Base-by-base conservation (phyloP, 2,329 filamentous ascomycete genomes). In the Plectosphaerella sp. region DNA sequence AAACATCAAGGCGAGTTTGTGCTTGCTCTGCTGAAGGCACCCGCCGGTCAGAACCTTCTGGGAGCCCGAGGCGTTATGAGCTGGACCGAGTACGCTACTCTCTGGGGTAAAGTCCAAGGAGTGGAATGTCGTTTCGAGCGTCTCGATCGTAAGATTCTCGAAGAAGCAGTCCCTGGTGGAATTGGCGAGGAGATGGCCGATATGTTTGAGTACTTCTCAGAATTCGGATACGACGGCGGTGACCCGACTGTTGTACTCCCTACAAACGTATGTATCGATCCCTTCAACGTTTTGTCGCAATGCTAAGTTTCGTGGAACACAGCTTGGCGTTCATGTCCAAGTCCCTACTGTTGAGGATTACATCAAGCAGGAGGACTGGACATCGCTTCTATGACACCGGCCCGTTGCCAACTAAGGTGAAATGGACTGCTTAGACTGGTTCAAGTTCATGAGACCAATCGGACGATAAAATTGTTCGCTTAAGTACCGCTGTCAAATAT, bases 121-220 rank as follows among this genome's bases (percentile, higher is more conserved):
- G 43, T 45, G 20, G 15, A 25, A 15, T 45, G 43, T 15, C 43
- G 43, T 8, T 45, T 45, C 12, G 43, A 45, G 20, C 43, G 43
- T 10, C 20, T 45, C 20, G 43, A 45, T 20, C 43, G 43, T 12
- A 24, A 25, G 20, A 15, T 45, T 22, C 20, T 45, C 43, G 43
- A 45, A n/a, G 18, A 45, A 24, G 22, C 22, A 18, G 24, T 45
- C 20, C 43, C 43, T 8, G 43, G 43, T 25, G 43, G 43, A 24
- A 45, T 45, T 45, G 43, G 43, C 43, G 18, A 45, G 43, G 43
- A 45, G 24, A 45, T 45, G 43, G 43, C 43, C 15, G 43, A 45
- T 12, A 45, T 45, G 43, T 45, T 45, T 22, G 43, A 45, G 43
- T 45, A 45, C 12, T 15, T 45, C 22, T 25, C 43, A 4, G 43